These are phyloP conservation scores for Trichosporon sp. DNA, from an alignment of 1,284 basidiomycete species.

Conservation along the genomic window DNA sequence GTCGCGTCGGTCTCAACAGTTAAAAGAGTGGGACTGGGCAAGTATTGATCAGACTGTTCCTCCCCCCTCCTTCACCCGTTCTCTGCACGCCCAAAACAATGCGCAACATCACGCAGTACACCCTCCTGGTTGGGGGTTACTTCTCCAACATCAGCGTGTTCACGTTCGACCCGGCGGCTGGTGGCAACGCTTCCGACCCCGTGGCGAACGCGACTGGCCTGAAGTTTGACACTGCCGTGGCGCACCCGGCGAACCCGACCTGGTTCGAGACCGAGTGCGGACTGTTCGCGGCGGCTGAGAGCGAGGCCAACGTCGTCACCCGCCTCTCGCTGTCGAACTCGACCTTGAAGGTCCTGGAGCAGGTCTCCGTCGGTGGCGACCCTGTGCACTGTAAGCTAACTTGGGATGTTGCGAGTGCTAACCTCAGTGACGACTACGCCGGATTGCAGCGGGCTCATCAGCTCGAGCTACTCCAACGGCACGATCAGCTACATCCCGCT, in stretches of 20 bases:
- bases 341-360: background rate
- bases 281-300: background rate
- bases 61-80: background rate
- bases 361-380: conserved; percentile 1
- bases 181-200: no score
- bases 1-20: background rate
- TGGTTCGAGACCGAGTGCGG: background rate
- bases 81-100: background rate
- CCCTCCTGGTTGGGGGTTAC: background rate
- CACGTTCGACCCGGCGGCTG: background rate
- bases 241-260: background rate
- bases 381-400: background rate
- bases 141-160: background rate
- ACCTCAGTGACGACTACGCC: background rate
- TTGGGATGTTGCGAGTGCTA: background rate
- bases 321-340: background rate
- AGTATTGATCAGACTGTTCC: background rate
- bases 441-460: background rate
- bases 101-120: background rate
- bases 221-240: background rate
- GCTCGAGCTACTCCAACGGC: background rate
- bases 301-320: background rate
- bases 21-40: background rate
- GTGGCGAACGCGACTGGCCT: background rate
- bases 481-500: background rate